Evolutionary conservation across 73 alveolate genomes (phyloP).

Genomic region (Paramecium caudatum): DNA sequence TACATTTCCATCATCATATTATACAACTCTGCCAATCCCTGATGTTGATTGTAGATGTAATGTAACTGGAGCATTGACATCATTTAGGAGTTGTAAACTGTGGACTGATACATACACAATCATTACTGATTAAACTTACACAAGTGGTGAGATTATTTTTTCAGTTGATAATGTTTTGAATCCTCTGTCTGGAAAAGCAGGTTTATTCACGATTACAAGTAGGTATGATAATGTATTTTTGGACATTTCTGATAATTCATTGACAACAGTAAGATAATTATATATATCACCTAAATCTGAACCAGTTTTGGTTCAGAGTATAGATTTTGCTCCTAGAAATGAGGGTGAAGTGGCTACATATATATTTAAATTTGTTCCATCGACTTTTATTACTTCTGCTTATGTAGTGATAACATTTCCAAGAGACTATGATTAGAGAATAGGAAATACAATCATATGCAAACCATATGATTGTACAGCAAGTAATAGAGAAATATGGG

Average conservation of each 20-base stretch:
- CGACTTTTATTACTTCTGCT: constrained; percentile 45
- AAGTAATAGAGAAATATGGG: constrained; percentile 48
- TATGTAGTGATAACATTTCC: constrained; percentile 72
- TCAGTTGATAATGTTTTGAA: constrained; percentile 62
- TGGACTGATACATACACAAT: constrained; percentile 66
- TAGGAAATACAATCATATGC: constrained; percentile 75
- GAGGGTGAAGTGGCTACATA: constrained; percentile 79
- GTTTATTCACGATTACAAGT: constrained; percentile 59
- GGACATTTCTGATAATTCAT: constrained; percentile 49
- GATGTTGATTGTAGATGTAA: constrained; percentile 69
- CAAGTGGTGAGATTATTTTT: constrained; percentile 72
- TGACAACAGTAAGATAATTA: constrained; percentile 34
- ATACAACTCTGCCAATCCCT: constrained; percentile 59
- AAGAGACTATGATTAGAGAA: constrained; percentile 65
- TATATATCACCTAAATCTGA: constrained; percentile 59
- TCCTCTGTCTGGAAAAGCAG: constrained; percentile 77
- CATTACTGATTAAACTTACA: constrained; percentile 64
- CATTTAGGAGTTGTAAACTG: constrained; percentile 67
- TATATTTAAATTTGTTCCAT: constrained; percentile 73
- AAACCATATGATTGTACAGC: constrained; percentile 78
- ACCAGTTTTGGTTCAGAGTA: constrained; percentile 50
- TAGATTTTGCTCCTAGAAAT: constrained; percentile 78
- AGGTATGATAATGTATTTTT: constrained; percentile 73
- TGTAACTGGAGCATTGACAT: constrained; percentile 73
- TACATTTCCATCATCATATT: constrained; percentile 67